Base-by-base conservation (phyloP, 2,329 filamentous ascomycete genomes). In the Lachnellula suecica region DNA sequence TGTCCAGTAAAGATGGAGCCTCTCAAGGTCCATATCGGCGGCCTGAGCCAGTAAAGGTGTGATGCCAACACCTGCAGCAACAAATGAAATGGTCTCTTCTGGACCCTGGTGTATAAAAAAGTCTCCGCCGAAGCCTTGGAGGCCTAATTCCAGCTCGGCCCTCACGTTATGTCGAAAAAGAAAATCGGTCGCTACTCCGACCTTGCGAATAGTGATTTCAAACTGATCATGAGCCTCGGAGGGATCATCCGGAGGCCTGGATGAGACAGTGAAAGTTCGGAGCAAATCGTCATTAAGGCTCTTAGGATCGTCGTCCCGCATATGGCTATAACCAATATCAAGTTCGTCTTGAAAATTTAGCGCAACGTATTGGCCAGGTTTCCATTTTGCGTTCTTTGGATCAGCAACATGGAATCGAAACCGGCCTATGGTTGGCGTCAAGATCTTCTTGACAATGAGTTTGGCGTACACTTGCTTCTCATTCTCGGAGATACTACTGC, bases 281-380 rank as follows among this genome's bases (percentile, higher is more conserved):
- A 94, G 75, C 56, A 83, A 92, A 66, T 96, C 90, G 65, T 96
- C 91, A 62, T 96, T 96, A 15, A 96, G 68, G 60, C 84, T 88
- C 58, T 79, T 78, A 4, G 91, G 91, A 59, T 95, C 89, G 52
- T 88, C 83, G 57, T 95, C 85, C 2, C 84, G 77, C 91, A 96
- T 96, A 66, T 96, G 91, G 44, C 79, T 82, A 68, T 91, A 96
- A 1, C 91, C 91, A 10, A 76, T 68, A 57, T 88, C 83, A 1
- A 96, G 72, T 61, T 92, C 84, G 0, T 75, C 68, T 11, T 78
- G 74, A 63, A 95, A 91, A 54, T 88, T 84, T 2, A 96, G 70
- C 1, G 88, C 91, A 17, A 89, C 80, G 69, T 94, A 89, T 64
- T 95, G 89, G 0, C 90, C 91, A 0, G 89, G 74, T 22, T 69